Percentiles rank a stretch among this genome's conserved stretches.
Evolutionary conservation across 192 early-diverging fungal genomes (phyloP).

Genomic region (Umbelopsis ramanniana): DNA sequence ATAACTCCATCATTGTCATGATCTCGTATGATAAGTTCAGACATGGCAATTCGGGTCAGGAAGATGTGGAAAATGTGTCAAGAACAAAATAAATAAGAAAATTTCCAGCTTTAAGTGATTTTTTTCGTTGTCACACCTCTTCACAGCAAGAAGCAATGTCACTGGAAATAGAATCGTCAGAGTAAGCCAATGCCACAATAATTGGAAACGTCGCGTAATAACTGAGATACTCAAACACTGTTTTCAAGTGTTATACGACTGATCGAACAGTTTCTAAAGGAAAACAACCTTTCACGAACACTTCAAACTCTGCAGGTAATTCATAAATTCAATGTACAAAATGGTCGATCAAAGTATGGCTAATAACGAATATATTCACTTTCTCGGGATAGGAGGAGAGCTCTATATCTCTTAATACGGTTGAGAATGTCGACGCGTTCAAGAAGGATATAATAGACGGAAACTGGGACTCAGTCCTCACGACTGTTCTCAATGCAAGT

Average conservation of each 20-base stretch:
- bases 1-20: constrained; percentile 48
- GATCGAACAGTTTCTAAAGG: constrained; percentile 92
- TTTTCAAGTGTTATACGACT: constrained; percentile 78
- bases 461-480: constrained; percentile 86
- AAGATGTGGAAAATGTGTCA: not conserved
- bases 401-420: constrained; percentile 78
- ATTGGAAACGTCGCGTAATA: not conserved
- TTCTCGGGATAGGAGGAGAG: constrained; percentile 67
- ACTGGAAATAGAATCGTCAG: constrained; percentile 63
- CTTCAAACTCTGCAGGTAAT: constrained; percentile 74
- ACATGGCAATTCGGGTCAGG: not conserved
- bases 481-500: constrained; percentile 68
- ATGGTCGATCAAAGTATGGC: not conserved
- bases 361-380: not conserved
- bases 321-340: not conserved
- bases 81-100: constrained; percentile 5
- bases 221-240: not conserved
- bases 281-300: constrained; percentile 84
- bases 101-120: not conserved
- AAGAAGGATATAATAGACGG: constrained; percentile 76
- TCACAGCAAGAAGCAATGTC: constrained; percentile 19
- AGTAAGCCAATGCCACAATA: constrained; percentile 41
- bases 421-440: constrained; percentile 80
- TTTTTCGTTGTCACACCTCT: constrained; percentile 23
- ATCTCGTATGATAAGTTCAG: constrained; percentile 23